Base-by-base conservation (phyloP, 805 yeast genomes). In the Cyberlindnera sargentensis region DNA sequence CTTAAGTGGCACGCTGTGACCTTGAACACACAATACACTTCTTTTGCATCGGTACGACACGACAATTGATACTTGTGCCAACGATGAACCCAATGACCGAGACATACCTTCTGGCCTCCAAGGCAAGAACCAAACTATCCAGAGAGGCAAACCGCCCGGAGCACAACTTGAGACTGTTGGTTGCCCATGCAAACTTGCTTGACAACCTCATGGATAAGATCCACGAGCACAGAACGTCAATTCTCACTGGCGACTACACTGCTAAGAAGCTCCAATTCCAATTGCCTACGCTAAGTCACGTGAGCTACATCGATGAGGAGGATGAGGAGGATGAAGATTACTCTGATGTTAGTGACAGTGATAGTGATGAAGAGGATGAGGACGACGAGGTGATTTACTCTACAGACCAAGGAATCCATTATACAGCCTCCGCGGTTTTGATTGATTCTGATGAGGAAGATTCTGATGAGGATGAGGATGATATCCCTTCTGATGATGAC, bases 131-230 rank as follows among this genome's bases (percentile, higher is more conserved):
- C 23, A 58, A 56, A 41, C 53, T 58, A 9, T 39, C 54, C 1
- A 47, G 31, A 35, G 62, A 54, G 41, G 62, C 62, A 8, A 20
- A 50, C 6, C 49, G 47, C 28, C 47, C 47, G 6, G 62, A 58
- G 31, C 61, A 50, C 32, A 45, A 55, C 36, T 39, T 58, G 23
- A 45, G 62, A 39, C 36, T 44, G 10, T 40, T 58, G 10, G 60
- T 58, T 3, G 47, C 51, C 11, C 62, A 58, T 45, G 62, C 62
- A 5, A 58, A 58, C 40, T 30, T 58, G 31, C 40, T 58, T 5
- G 62, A 58, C 31, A 42, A 50, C 37, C 37, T 58, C 6, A 48
- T 55, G 54, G 62, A 55, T 9, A 45, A 25, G 23, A 56, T 58
- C 32, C 52, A 51, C 15, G 37, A 43, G n/a, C 50, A 47, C 32